These are phyloP conservation scores for Albizia julibrissin DNA, from an alignment of 306 rosid genomes.

Conservation along the genomic window DNA sequence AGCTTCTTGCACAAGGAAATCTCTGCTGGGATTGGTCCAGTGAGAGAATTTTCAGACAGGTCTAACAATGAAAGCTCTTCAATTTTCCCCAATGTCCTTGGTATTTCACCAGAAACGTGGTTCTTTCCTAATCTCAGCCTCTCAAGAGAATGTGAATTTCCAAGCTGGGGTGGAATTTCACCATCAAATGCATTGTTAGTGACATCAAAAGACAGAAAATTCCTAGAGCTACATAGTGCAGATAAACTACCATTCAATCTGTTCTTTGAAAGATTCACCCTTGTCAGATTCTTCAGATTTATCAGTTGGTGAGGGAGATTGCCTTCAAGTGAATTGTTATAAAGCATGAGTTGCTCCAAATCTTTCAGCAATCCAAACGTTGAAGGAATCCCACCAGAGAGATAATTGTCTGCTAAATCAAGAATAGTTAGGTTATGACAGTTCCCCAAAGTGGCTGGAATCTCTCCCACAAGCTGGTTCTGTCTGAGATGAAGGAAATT, in stretches of 20 bases:
- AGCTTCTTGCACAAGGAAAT: conserved; percentile 75
- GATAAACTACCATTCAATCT: conserved; percentile 78
- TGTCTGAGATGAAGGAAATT: conserved; percentile 87
- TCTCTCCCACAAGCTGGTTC: conserved; percentile 74
- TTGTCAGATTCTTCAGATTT: conserved; percentile 63
- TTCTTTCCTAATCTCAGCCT: conserved; percentile 82
- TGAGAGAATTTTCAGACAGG: conserved; percentile 74
- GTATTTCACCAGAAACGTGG: conserved; percentile 74
- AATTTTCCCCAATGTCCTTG: conserved; percentile 64
- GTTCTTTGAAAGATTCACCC: conserved; percentile 83
- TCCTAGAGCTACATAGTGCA: conserved; percentile 59
- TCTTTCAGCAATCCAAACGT: conserved; percentile 60
- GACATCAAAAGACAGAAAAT: conserved; percentile 78
- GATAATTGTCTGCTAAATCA: conserved; percentile 84
- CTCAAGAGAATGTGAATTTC: conserved; percentile 68
- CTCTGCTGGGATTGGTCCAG: conserved; percentile 76
- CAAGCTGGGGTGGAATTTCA: conserved; percentile 73
- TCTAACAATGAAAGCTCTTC: conserved; percentile 63
- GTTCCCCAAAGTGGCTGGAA: conserved; percentile 85
- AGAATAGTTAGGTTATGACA: conserved; percentile 66
- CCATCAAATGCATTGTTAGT: conserved; percentile 64
- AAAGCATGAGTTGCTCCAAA: conserved; percentile 79
- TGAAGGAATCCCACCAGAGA: conserved; percentile 73
- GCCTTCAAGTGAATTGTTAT: conserved; percentile 97
- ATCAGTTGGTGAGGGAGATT: conserved; percentile 68